phyloP scores from a whole-genome alignment of 805 yeast genomes.

The Ogataea saltuana region DNA sequence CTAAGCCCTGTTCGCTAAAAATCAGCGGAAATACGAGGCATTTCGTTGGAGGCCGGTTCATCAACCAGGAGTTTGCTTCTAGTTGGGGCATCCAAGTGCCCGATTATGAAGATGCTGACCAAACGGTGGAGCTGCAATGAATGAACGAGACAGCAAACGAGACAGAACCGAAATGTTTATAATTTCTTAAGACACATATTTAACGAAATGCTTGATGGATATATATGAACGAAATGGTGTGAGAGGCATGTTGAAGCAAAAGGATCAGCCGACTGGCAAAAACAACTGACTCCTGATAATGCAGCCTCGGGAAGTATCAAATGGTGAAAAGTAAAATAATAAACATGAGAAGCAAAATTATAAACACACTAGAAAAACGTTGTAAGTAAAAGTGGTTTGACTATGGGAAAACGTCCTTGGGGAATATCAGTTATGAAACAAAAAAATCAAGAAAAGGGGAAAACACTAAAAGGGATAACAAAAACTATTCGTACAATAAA shows the following conservation, averaged over 20 bases:
- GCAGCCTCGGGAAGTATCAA: slow-evolving; percentile 4
- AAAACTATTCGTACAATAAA: slow-evolving; percentile 10
- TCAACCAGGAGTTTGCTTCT: slow-evolving; percentile 62
- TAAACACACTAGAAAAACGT: slow-evolving; percentile 1
- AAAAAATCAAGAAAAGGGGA: slow-evolving; percentile 3
- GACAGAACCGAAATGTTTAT: slow-evolving; percentile 3
- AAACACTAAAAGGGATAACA: slow-evolving; percentile 3
- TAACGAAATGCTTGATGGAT: no score
- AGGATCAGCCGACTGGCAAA: background rate
- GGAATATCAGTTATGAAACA: background rate
- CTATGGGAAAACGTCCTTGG: background rate
- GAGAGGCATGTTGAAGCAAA: no score
- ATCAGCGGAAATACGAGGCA: slow-evolving; percentile 52
- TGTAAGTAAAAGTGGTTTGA: background rate
- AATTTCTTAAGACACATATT: background rate
- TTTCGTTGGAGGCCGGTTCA: slow-evolving; percentile 89
- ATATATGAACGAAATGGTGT: no score
- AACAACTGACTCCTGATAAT: slow-evolving; percentile 2
- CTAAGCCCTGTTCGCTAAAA: slow-evolving; percentile 77
- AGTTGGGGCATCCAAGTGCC: slow-evolving; percentile 73
- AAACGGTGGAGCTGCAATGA: slow-evolving; percentile 42
- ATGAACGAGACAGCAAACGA: background rate
- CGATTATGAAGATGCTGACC: slow-evolving; percentile 56
- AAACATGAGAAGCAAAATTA: slow-evolving; percentile 15
- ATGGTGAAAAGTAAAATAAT: slow-evolving; percentile 2